Conservation (phyloP, 306 rosid genomes). For the Hippophae gyantsensis region DNA sequence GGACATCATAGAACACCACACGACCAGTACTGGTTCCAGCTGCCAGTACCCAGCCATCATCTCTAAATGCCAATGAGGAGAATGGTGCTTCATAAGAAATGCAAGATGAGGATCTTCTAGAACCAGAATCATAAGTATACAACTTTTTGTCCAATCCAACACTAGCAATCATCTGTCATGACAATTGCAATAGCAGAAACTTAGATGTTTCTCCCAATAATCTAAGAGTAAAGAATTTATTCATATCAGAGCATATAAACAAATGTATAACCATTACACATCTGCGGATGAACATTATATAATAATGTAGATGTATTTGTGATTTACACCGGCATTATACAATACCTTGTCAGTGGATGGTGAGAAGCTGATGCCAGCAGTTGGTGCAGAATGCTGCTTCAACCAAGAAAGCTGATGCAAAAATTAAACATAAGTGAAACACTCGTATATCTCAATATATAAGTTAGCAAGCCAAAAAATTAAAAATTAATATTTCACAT, state of each 20-base stretch:
- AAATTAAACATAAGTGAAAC: background rate
- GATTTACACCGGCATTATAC: background rate
- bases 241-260: slow-evolving; percentile 14
- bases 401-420: slow-evolving; percentile 68
- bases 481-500: background rate
- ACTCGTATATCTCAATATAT: background rate
- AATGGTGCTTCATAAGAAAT: slow-evolving; percentile 87
- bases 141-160: slow-evolving; percentile 92
- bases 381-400: slow-evolving; percentile 98
- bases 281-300: slow-evolving; percentile 11
- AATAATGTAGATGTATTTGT: slow-evolving; percentile 3
- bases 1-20: slow-evolving; percentile 89
- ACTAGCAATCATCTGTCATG: slow-evolving; percentile 76
- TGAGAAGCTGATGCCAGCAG: slow-evolving; percentile 95
- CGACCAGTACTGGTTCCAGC: slow-evolving; percentile 98
- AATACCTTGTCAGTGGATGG: slow-evolving; percentile 95
- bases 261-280: slow-evolving; percentile 9
- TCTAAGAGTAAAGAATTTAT: slow-evolving; percentile 16
- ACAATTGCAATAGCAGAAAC: slow-evolving; percentile 28
- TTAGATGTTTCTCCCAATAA: slow-evolving; percentile 9
- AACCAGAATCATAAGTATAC: slow-evolving; percentile 83
- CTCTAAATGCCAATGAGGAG: slow-evolving; percentile 85
- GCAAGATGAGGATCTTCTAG: slow-evolving; percentile 72
- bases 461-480: slow-evolving; percentile 2
- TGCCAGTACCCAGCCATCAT: slow-evolving; percentile 89